Evolutionary conservation across 805 yeast genomes (phyloP).

Genomic region (Candida ficus): DNA sequence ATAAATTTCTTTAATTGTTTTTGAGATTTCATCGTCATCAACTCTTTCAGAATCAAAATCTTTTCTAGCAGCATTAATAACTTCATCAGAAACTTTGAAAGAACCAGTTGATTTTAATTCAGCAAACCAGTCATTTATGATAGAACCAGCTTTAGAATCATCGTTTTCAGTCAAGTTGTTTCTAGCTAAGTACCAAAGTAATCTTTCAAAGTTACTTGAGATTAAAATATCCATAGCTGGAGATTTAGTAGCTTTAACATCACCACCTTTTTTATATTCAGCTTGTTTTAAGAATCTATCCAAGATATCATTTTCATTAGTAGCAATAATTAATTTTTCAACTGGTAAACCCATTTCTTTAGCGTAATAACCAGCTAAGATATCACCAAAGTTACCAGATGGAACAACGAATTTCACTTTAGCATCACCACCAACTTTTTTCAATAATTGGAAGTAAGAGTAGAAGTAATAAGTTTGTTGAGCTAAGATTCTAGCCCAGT

Average conservation of each 20-base stretch:
- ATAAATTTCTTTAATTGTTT: conserved; percentile 71
- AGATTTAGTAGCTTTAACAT: conserved; percentile 83
- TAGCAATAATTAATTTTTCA: conserved; percentile 83
- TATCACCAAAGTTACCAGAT: conserved; percentile 97
- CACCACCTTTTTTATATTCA: conserved; percentile 66
- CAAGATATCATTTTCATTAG: conserved; percentile 92
- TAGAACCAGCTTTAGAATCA: conserved; percentile 65
- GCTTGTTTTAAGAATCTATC: conserved; percentile 90
- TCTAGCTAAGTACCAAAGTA: conserved; percentile 89
- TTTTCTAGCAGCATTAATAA: conserved; percentile 57
- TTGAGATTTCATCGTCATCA: conserved; percentile 69
- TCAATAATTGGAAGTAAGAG: conserved; percentile 72
- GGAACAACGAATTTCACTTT: conserved; percentile 88
- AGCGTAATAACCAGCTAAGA: conserved; percentile 94
- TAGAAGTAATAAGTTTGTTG: conserved; percentile 96
- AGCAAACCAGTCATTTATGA: conserved; percentile 70
- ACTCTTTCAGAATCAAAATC: conserved; percentile 81
- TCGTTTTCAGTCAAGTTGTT: conserved; percentile 52
- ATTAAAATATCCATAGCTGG: conserved; percentile 99
- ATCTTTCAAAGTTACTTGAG: conserved; percentile 93
- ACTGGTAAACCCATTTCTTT: conserved; percentile 92
- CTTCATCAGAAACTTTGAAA: conserved; percentile 61
- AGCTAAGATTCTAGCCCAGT: conserved; percentile 98
- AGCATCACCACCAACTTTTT: conserved; percentile 33
- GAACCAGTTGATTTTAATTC: conserved; percentile 73